Conservation (phyloP, 768 basidiomycete genomes). For the Lyophyllum atratum region DNA sequence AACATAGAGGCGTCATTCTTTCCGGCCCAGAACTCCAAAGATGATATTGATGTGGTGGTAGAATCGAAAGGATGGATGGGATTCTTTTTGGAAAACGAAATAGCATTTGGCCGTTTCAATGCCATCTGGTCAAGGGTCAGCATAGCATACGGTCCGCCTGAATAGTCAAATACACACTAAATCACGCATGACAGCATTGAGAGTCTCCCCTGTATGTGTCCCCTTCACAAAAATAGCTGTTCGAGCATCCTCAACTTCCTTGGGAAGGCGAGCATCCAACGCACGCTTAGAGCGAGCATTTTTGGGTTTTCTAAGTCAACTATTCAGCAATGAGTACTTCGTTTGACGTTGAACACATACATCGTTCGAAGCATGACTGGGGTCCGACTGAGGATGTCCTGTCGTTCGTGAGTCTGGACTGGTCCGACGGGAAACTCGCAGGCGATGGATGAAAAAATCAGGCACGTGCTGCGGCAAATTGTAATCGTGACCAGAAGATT, state of each 20-base stretch:
- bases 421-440: background rate
- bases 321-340: background rate
- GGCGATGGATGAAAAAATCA: background rate
- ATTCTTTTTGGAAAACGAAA: slow-evolving; percentile 96
- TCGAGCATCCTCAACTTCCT: slow-evolving; percentile 86
- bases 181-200: slow-evolving; percentile 85
- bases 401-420: background rate
- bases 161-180: slow-evolving; percentile 48
- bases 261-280: slow-evolving; percentile 82
- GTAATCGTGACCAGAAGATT: background rate
- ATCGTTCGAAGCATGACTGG: slow-evolving; percentile 13
- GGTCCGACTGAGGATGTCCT: background rate
- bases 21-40: slow-evolving; percentile 87
- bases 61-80: slow-evolving; percentile 89
- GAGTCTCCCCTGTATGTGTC: slow-evolving; percentile 78
- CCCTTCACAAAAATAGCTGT: slow-evolving; percentile 91
- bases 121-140: slow-evolving; percentile 65
- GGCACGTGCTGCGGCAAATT: background rate
- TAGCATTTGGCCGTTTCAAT: slow-evolving; percentile 87
- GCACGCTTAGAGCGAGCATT: slow-evolving; percentile 95
- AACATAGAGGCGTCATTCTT: slow-evolving; percentile 97
- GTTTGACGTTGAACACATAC: background rate
- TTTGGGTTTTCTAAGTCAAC: slow-evolving; percentile 69
- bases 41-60: slow-evolving; percentile 46
- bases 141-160: background rate